phyloP scores from a whole-genome alignment of 345 rosid species.

The Rhizophora mangle region DNA sequence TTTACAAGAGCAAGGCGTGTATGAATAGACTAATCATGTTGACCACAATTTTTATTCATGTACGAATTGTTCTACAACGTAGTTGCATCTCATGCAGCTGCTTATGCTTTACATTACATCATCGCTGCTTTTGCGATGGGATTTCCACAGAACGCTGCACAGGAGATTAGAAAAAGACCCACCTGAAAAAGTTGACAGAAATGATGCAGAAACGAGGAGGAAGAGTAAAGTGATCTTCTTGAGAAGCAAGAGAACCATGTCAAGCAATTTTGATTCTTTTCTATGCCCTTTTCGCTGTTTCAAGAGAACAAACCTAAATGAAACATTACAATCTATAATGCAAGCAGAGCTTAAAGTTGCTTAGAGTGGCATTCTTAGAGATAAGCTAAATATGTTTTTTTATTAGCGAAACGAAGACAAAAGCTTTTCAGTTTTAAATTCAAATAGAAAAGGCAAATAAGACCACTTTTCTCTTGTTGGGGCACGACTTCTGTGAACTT shows the following conservation, averaged over 20 bases:
- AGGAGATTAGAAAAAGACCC: conserved; percentile 3
- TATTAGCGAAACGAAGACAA: conserved; percentile 1
- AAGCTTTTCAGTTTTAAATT: conserved; percentile 30
- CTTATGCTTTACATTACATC: background rate
- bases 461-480: conserved; percentile 64
- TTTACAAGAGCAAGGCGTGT: no score
- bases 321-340: conserved; percentile 22
- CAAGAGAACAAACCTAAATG: conserved; percentile 17
- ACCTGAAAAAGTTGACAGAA: conserved; percentile 51
- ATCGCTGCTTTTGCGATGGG: background rate
- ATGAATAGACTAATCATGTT: no score
- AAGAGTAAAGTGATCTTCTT: conserved; percentile 45
- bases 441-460: conserved; percentile 40
- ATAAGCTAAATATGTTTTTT: conserved; percentile 24
- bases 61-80: no score
- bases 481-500: conserved; percentile 51
- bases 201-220: conserved; percentile 48
- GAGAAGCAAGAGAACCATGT: conserved; percentile 37
- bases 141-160: conserved; percentile 19
- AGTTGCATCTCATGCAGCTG: background rate
- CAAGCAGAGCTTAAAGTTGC: conserved; percentile 1
- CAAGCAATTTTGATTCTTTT: conserved; percentile 4
- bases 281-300: conserved; percentile 9
- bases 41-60: no score
- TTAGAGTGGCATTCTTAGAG: conserved; percentile 1